These are phyloP conservation scores for Canariomyces notabilis DNA, from an alignment of 2,329 filamentous ascomycete genomes.

Conservation along the genomic window DNA sequence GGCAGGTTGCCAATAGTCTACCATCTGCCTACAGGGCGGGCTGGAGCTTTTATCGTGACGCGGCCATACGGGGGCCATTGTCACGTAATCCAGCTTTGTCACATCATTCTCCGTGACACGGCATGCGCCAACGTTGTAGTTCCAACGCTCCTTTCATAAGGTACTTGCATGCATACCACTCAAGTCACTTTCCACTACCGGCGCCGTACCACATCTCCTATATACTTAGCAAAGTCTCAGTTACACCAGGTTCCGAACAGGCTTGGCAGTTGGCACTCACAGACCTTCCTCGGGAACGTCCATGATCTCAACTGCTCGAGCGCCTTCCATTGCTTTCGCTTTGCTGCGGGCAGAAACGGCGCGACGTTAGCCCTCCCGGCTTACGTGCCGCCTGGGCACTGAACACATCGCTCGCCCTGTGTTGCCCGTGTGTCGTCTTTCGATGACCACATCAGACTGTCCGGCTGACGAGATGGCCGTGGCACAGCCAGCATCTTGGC, in stretches of 20 bases:
- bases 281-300: too few species aligned
- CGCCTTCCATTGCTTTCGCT: background rate
- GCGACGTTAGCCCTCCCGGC: background rate
- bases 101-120: slow-evolving; percentile 9
- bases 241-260: background rate
- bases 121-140: slow-evolving; percentile 9
- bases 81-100: background rate
- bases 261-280: background rate
- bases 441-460: slow-evolving; percentile 9
- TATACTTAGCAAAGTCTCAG: too few species aligned
- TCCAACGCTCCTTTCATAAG: too few species aligned
- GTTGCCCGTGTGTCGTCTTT: slow-evolving; percentile 14
- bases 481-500: slow-evolving; percentile 14
- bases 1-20: slow-evolving; percentile 16
- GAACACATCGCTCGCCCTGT: background rate
- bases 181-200: background rate
- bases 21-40: slow-evolving; percentile 12
- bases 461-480: slow-evolving; percentile 18
- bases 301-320: too few species aligned
- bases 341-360: background rate
- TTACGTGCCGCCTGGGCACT: slow-evolving; percentile 3
- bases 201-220: background rate
- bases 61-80: too few species aligned
- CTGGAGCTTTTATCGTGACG: slow-evolving; percentile 7
- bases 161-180: too few species aligned